Evolutionary conservation across 306 rosid species (phyloP).

Genomic region (Myrica gale): DNA sequence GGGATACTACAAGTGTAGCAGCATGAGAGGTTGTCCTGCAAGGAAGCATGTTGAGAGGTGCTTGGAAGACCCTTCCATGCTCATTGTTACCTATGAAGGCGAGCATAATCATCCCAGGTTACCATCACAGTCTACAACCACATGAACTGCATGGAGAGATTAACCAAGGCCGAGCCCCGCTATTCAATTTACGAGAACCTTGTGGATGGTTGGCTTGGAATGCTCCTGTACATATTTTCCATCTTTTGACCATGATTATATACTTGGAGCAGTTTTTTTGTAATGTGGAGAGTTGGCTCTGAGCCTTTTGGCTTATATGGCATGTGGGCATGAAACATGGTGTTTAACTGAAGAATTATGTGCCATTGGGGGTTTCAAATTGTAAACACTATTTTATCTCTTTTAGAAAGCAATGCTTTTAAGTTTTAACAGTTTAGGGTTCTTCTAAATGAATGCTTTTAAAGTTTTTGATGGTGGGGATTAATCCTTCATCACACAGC

Average conservation of each 20-base stretch:
- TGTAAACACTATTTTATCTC: constrained; percentile 43
- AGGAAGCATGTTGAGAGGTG: constrained; percentile 98
- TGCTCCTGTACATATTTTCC: constrained; percentile 70
- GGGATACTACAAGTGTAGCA: constrained; percentile 99
- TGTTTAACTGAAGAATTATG: constrained; percentile 41
- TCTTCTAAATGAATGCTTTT: constrained; percentile 32
- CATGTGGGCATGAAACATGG: constrained; percentile 24
- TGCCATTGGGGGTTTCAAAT: constrained; percentile 52
- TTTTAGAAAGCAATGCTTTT: constrained; percentile 40
- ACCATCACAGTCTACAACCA: constrained; percentile 74
- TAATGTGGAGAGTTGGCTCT: constrained; percentile 35
- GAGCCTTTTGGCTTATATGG: constrained; percentile 37
- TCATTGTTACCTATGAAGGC: constrained; percentile 91
- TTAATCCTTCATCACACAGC: not conserved
- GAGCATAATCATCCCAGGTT: constrained; percentile 90
- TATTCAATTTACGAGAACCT: constrained; percentile 23
- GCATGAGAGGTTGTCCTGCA: constrained; percentile 99
- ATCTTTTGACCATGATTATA: constrained; percentile 46
- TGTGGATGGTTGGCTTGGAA: constrained; percentile 45
- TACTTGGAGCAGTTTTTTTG: constrained; percentile 36
- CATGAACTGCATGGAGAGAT: constrained; percentile 47
- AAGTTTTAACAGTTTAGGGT: constrained; percentile 46
- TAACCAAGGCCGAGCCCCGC: constrained; percentile 34
- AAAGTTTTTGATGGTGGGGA: not conserved
- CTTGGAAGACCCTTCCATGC: constrained; percentile 95